Evolutionary conservation across 108 stramenopile genomes (phyloP).

Genomic region (Fragilariopsis cylindrus): DNA sequence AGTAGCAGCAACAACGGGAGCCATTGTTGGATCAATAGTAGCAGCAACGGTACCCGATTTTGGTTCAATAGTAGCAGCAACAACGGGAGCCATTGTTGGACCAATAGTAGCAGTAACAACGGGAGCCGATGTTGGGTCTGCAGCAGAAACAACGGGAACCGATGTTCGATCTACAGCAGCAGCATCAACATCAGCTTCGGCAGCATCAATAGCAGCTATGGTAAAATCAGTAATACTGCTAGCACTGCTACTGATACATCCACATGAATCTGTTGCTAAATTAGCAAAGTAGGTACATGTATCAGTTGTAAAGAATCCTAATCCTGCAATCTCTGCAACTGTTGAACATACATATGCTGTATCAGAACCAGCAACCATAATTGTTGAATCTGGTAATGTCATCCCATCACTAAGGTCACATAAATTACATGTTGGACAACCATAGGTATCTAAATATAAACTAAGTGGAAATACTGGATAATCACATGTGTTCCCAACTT

Average conservation of each 20-base stretch:
- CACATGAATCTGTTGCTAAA: not conserved
- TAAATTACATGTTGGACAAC: constrained; percentile 9
- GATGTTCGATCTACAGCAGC: too few species aligned
- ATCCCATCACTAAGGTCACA: not conserved
- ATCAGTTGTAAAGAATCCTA: constrained; percentile 4
- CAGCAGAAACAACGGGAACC: too few species aligned
- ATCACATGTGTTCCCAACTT: constrained; percentile 6
- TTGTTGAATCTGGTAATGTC: not conserved
- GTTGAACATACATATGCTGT: not conserved
- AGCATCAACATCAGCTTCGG: too few species aligned
- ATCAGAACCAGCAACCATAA: not conserved
- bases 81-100: too few species aligned
- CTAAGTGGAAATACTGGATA: not conserved
- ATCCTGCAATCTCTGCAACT: not conserved
- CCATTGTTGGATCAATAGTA: too few species aligned
- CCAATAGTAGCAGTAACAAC: too few species aligned
- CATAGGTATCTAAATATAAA: not conserved
- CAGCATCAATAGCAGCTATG: too few species aligned
- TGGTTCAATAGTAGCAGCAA: too few species aligned
- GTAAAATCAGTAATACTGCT: too few species aligned
- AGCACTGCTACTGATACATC: not conserved
- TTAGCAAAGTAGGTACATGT: not conserved
- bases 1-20: too few species aligned
- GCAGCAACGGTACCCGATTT: too few species aligned
- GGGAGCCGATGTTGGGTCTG: too few species aligned